A percentile compares a stretch with the other conserved stretches of the same genome.
These are phyloP conservation scores for Macrophomina tecta DNA, from an alignment of 2,329 filamentous ascomycete genomes.

Conservation along the genomic window DNA sequence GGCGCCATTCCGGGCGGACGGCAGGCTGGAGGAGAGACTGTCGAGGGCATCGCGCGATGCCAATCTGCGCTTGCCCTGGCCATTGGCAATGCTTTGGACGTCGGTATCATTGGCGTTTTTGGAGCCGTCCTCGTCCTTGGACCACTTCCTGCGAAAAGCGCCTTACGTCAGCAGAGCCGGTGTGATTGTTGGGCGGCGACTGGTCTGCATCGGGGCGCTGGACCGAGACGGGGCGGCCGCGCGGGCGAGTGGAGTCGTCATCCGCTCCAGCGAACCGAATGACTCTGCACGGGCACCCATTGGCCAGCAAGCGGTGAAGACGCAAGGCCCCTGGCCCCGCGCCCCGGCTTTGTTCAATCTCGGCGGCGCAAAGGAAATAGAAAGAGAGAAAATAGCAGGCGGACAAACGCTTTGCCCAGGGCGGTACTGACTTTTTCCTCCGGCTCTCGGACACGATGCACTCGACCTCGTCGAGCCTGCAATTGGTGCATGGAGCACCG, in stretches of 20 bases:
- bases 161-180: constrained; percentile 25
- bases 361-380: constrained; percentile 16
- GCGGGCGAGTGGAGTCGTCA: constrained; percentile 12
- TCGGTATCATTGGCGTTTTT: constrained; percentile 33
- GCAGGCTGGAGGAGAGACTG: constrained; percentile 36
- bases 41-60: constrained; percentile 48
- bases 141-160: constrained; percentile 46
- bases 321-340: constrained; percentile 10
- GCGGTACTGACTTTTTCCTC: constrained; percentile 75
- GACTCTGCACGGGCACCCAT: constrained; percentile 15
- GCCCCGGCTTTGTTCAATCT: constrained; percentile 15
- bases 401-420: constrained; percentile 3
- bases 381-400: constrained; percentile 11
- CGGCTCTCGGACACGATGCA: constrained; percentile 75
- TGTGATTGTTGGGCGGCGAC: constrained; percentile 13
- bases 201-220: constrained; percentile 3
- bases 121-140: constrained; percentile 47
- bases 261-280: background rate
- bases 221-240: constrained; percentile 15
- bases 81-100: constrained; percentile 28
- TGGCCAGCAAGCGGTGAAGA: constrained; percentile 19
- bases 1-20: constrained; percentile 34
- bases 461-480: constrained; percentile 78
- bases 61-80: constrained; percentile 44
- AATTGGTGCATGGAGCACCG: constrained; percentile 85